Evolutionary conservation across 2,329 filamentous ascomycete genomes (phyloP), one percentile per base, ranked within the genome.

Genomic region (Hortaea werneckii): DNA sequence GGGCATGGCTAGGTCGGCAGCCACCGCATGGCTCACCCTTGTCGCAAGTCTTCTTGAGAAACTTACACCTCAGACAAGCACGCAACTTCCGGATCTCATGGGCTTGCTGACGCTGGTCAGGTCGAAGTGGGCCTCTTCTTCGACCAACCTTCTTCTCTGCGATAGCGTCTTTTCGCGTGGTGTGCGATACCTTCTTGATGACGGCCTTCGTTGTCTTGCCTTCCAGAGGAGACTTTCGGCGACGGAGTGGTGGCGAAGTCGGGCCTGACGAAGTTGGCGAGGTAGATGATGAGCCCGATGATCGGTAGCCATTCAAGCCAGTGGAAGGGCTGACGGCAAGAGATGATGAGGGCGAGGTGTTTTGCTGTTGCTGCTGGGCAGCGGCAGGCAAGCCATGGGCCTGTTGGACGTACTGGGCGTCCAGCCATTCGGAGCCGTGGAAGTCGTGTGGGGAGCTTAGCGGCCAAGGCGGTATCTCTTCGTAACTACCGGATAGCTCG

Each of bases 11-110:
- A 42, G 90, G 90, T 71, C 95, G 86, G 72, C 90, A 96, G 41
- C 90, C 90, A 59, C 83, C 85, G 68, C 90, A 96, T 47, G 90
- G 90, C 71, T 95, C 89, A 53, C 90, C 90, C 73, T 94, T 95
- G 68, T 96, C 90, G 64, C 90, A 96, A 41, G 90, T 95, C 78
- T 96, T 96, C 78, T 96, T 96, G 65, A 96, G 76, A 74, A 95
- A 96, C 72, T 95, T 95, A 79, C 90, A 96, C 54, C 90, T 83
- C 58, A 96, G 74, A 66, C 90, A 96, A 41, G 90, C 90, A 62
- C 90, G 79, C 58, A 95, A 74, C 69, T 96, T 96, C 65, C 90
- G 82, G 64, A 96, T 96, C 69, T 96, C 90, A 60, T 89, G 92
- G 27, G 90, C 90, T 68, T 95, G 90, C 70, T 95, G 94, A 56